Conservation (phyloP, 169 alveolate genomes). For the Plasmodium vivax region DNA sequence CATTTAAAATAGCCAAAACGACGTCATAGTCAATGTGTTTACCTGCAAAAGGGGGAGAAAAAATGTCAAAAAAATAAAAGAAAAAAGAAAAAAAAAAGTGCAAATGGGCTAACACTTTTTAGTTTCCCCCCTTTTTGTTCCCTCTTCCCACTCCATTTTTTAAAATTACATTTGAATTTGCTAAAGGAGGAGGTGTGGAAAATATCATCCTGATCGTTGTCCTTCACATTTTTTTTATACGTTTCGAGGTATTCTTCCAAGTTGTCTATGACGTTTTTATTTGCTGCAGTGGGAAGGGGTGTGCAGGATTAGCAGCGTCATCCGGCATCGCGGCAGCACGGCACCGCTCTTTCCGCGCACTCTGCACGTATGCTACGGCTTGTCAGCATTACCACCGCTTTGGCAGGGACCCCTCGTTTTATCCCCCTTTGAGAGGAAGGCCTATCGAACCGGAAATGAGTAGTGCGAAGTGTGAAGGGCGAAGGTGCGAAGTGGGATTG, state of each 20-base stretch:
- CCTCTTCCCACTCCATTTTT: neutral
- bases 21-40: slow-evolving; percentile 64
- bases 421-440: slow-evolving; percentile 21
- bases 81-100: neutral
- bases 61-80: neutral
- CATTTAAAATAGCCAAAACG: slow-evolving; percentile 57
- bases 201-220: slow-evolving; percentile 26
- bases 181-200: slow-evolving; percentile 8
- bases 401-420: neutral
- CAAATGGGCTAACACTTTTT: neutral
- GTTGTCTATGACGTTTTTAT: slow-evolving; percentile 61
- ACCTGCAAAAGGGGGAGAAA: slow-evolving; percentile 27
- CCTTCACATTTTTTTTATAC: slow-evolving; percentile 59
- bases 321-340: neutral
- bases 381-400: slow-evolving; percentile 7
- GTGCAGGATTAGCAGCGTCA: neutral
- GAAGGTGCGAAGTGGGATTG: neutral
- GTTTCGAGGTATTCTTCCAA: slow-evolving; percentile 68
- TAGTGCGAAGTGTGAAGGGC: neutral
- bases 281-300: neutral
- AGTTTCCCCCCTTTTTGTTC: neutral
- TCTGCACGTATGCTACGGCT: neutral
- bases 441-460: neutral
- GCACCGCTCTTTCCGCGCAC: neutral
- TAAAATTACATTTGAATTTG: slow-evolving; percentile 47